Conservation (phyloP, 202 grass and related monocot species). For the Bolboschoenoplectus hybrid region DNA sequence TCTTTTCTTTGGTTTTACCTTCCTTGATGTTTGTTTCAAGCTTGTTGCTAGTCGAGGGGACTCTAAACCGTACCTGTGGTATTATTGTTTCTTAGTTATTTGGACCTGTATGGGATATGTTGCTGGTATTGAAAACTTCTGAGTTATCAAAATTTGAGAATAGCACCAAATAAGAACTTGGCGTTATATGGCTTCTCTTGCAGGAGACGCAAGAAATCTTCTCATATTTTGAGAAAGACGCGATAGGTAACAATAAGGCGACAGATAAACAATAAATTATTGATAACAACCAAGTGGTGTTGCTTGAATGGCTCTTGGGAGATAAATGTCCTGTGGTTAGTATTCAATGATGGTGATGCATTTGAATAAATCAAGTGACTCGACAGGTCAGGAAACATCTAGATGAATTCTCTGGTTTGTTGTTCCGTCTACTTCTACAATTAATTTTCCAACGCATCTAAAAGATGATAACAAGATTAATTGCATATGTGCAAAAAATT, state of each 20-base stretch:
- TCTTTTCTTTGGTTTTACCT: background rate
- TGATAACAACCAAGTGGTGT: background rate
- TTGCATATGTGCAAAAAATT: background rate
- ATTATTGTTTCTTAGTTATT: background rate
- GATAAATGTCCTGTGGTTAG: background rate
- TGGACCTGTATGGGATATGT: background rate
- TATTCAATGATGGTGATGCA: constrained; percentile 16
- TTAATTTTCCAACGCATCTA: background rate
- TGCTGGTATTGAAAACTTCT: background rate
- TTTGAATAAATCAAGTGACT: background rate
- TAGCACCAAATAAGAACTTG: background rate
- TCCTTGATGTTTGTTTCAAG: background rate
- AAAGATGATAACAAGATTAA: background rate
- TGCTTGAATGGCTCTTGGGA: background rate
- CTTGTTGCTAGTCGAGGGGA: background rate
- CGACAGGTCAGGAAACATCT: background rate
- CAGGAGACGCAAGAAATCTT: background rate
- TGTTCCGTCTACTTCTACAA: background rate
- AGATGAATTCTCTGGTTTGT: background rate
- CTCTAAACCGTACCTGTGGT: background rate
- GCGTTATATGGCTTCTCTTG: background rate
- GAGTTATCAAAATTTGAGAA: constrained; percentile 2
- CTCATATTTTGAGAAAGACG: background rate
- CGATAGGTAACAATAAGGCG: background rate
- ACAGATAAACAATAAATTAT: background rate